Percentiles rank a stretch among this genome's conserved stretches.
phyloP scores from a whole-genome alignment of 805 yeast species.

The Candida boidinii region DNA sequence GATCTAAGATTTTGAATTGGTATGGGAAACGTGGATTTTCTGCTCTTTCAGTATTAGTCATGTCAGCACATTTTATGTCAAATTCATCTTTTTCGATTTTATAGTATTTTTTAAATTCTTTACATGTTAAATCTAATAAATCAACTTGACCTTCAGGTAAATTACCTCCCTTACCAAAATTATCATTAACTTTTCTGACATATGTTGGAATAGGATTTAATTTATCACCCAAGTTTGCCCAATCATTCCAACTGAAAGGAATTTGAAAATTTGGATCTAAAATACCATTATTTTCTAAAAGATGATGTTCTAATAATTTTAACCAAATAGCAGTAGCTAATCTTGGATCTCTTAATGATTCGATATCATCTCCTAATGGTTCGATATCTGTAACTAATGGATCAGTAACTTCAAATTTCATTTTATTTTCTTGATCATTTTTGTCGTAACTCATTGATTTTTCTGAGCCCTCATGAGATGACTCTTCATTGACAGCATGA shows the following conservation, averaged over 20 bases:
- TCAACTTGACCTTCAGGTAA: no score
- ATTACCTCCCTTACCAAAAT: conserved; percentile 4
- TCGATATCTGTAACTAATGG: background rate
- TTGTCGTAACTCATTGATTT: no score
- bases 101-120: conserved; percentile 8
- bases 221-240: conserved; percentile 18
- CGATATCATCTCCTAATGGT: background rate
- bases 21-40: conserved; percentile 8
- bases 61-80: conserved; percentile 6
- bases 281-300: conserved; percentile 10
- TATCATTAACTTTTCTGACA: background rate
- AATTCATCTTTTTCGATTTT: conserved; percentile 5
- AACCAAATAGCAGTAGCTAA: conserved; percentile 23
- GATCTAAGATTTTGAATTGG: conserved; percentile 12
- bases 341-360: conserved; percentile 24
- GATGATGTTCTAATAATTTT: conserved; percentile 8
- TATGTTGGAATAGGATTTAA: conserved; percentile 6
- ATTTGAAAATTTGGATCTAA: conserved; percentile 16
- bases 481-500: no score
- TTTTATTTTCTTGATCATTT: background rate
- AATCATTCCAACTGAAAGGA: conserved; percentile 26
- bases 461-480: no score
- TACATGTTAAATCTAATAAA: conserved; percentile 10
- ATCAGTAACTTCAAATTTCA: background rate
- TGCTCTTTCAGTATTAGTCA: conserved; percentile 5